Base-by-base conservation (phyloP, 208 protist genomes). In the Wallacemonas sp. region DNA sequence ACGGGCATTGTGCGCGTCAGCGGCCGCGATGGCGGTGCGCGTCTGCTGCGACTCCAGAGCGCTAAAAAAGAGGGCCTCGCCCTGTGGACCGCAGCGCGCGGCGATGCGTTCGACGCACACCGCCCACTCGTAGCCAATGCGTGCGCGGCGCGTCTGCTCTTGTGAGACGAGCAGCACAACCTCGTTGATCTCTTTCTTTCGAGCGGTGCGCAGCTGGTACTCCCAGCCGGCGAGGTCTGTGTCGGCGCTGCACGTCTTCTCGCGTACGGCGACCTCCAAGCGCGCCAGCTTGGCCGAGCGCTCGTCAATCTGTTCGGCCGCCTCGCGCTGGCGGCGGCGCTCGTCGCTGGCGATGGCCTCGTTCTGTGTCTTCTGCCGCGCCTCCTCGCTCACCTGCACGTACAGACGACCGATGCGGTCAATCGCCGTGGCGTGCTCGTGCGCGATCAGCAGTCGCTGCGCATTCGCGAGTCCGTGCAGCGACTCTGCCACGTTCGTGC, bases 391-490 rank as follows among this genome's bases (percentile, higher is more conserved):
- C 38, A 89, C 69, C 39, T 81, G 81, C 31, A 82, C 81, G 49
- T 92, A 84, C 5, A 87, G 65, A 4, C 74, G 67, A 8, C 78
- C 89, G 22, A 95, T 67, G n/a, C 79, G 82, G 23, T 86, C 84
- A 29, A 89, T 79, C 11, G 75, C 86, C 50, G 82, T 67, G 20
- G 82, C 78, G 67, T 92, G 86, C 36, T 95, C 89, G 61, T 92
- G 80, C 7, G 89, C 89, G 33, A 95, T 74, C 26, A 95, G 82
- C 48, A 91, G 79, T 14, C 89, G 78, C 67, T 95, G 89, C 45
- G 78, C 69, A 61, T 83, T 84, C 2, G 84, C 81, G 50, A 95
- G 79, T 5, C 84, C 77, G 50, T 89, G 77, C 48, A 95, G 25
- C 32, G 81, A 78, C 57, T 88, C 86, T 16, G 81, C 84, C 11